phyloP scores from a whole-genome alignment of 768 basidiomycete genomes.

The Sistotremastrum suecicum region DNA sequence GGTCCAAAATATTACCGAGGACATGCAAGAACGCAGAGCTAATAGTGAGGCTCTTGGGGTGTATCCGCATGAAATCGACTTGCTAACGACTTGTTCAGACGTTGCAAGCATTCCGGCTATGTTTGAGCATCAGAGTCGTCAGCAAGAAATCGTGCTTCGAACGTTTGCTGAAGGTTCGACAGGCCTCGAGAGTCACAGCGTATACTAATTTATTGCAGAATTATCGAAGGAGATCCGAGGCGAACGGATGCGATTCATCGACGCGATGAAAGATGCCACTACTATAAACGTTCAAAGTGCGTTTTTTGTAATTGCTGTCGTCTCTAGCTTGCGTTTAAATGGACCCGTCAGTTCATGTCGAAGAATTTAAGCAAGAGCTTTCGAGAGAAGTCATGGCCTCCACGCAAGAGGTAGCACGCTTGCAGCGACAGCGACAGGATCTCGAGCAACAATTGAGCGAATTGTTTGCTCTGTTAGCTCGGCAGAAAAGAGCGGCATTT shows the following conservation, averaged over 20 bases:
- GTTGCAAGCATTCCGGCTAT: slow-evolving; percentile 23
- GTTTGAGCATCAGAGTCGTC: slow-evolving; percentile 54
- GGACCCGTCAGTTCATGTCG: slow-evolving; percentile 51
- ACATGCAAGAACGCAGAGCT: background rate
- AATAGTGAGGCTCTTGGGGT: background rate
- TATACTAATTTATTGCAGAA: slow-evolving; percentile 28
- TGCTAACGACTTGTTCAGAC: background rate
- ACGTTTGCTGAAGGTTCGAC: slow-evolving; percentile 46
- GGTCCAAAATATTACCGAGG: too few relatives aligned
- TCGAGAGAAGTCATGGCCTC: slow-evolving; percentile 59
- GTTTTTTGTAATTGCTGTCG: slow-evolving; percentile 1
- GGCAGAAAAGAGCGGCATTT: slow-evolving; percentile 21
- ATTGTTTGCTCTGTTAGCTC: slow-evolving; percentile 57
- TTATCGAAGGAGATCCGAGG: slow-evolving; percentile 76
- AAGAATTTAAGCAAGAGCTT: slow-evolving; percentile 76
- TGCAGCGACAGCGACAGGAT: slow-evolving; percentile 49
- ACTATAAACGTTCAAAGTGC: slow-evolving; percentile 72
- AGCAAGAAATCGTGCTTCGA: slow-evolving; percentile 59
- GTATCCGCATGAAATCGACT: background rate
- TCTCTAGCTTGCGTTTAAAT: slow-evolving; percentile 4
- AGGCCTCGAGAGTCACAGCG: background rate
- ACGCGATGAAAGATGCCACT: slow-evolving; percentile 92
- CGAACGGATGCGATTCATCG: slow-evolving; percentile 74
- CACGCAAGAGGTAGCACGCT: slow-evolving; percentile 56
- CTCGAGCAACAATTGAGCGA: slow-evolving; percentile 63